A percentile compares a stretch with the other conserved stretches of the same genome.
Conservation (phyloP, 2,329 filamentous ascomycete genomes). For the Atkinsonella texensis region DNA sequence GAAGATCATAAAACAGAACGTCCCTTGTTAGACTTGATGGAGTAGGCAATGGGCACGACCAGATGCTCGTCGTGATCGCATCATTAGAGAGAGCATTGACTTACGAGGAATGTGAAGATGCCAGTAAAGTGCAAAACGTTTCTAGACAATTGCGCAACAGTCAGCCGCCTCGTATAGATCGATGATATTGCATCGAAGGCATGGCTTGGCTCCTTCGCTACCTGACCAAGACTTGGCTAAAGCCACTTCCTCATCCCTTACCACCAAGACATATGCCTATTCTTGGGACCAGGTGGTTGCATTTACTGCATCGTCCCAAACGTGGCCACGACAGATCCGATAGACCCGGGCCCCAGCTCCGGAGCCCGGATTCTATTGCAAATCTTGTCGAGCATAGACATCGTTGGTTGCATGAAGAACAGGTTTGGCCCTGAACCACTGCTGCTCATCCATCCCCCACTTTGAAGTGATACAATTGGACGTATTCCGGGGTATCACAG, state of each 20-base stretch:
- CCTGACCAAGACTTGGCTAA: constrained; percentile 23
- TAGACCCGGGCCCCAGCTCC: neutral
- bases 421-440: neutral
- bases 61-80: neutral
- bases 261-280: neutral
- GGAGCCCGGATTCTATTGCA: neutral
- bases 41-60: neutral
- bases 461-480: neutral
- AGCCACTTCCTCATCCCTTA: constrained; percentile 1
- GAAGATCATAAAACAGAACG: neutral
- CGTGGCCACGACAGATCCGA: constrained; percentile 5
- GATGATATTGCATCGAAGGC: neutral
- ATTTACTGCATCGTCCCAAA: constrained; percentile 1
- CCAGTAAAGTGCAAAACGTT: constrained; percentile 70
- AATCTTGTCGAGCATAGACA: neutral
- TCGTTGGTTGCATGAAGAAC: neutral
- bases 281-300: constrained; percentile 1
- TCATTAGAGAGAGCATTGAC: constrained; percentile 13
- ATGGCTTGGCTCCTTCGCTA: neutral
- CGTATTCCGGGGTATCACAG: constrained; percentile 9
- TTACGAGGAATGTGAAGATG: constrained; percentile 78
- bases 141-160: constrained; percentile 27
- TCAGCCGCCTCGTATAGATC: constrained; percentile 14
- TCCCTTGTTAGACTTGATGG: neutral
- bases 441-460: neutral